Base-by-base conservation (phyloP, 2,329 filamentous ascomycete species). In the Leptodontidium sp. region DNA sequence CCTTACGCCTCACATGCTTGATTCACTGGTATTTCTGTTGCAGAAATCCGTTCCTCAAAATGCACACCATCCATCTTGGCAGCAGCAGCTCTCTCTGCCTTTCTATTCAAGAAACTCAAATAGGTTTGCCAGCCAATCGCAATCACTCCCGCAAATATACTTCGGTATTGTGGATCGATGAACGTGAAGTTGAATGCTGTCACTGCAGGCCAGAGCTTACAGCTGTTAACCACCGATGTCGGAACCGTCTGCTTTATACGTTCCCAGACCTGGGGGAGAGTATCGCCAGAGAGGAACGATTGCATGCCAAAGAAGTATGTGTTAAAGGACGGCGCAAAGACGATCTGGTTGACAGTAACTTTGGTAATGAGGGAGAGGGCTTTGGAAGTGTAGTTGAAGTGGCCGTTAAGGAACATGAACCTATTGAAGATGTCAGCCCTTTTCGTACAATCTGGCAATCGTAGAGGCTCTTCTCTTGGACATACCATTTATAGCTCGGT, bases 101-200 rank as follows among this genome's bases (percentile, higher is more conserved):
- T 83, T 75, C 91, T 86, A 76, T 97, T 97, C 76, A 97, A 80
- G 79, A 89, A 92, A 74, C 90, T 93, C 74, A 98, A 77, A 83
- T 97, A 98, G 0, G 93, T 94, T 85, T 97, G 94, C 94, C 94
- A 98, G 0, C 92, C 92, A 63, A 97, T 91, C 0, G 93, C 93
- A 72, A 97, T 86, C 7, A 91, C 82, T 1, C 92, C 93, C 0
- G 91, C 88, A 74, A 97, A 96, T 17, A 97, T 86, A 74, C 89
- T 92, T 62, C 94, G 85, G 80, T 93, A 95, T 77, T 95, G 89
- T 59, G 93, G 84, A 32, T 90, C 88, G 4, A 98, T 83, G 76
- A 93, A 96, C n/a, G 91, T 89, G 77, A 98, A 97, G 79, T 86
- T 94, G 77, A 98, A 90, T 0, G 93, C 93, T 15, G 91, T 97